Evolutionary conservation across 2,329 filamentous ascomycete genomes (phyloP), one percentile per base, ranked within the genome.

Genomic region (Coleophoma eucalyptorum): DNA sequence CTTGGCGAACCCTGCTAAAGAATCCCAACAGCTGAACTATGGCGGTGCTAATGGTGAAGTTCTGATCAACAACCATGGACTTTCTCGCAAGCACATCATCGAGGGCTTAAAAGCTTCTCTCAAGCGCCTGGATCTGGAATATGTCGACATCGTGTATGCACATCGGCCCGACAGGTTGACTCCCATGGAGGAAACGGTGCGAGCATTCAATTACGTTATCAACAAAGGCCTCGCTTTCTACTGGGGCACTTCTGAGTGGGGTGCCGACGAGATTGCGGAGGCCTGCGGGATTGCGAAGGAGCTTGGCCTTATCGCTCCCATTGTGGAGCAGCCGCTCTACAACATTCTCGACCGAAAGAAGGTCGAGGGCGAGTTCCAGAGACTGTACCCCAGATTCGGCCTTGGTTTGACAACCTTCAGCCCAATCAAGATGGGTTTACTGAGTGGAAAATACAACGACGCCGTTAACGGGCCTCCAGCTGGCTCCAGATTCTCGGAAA

Each of bases 371-470:
- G 81, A 86, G 58, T 85, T 75, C 61, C 70, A 72, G 42, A 74
- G 78, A 53, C 69, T 86, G 41, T 86, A 82, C 66, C 69, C 76
- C 43, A 73, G 82, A 53, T 70, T 75, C 52, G 78, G 80, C 11
- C 70, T 80, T 4, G 82, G 82, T 5, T 69, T 85, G 46, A 85
- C 82, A 7, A 75, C 79, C 49, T 86, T 77, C 67, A 82, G 77
- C 3, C 83, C 82, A 3, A 67, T 86, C 35, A 73, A 73, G 53
- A 68, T 70, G 53, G 82, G 82, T 31, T 70, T 86, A 50, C 69
- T 86, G 58, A 80, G 79, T 2, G 83, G 82, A 48, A 86, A 86
- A 68, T 86, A 86, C 68, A 81, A 79, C 63, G 69, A 82, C 59
- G 79, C 77, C 37, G 75, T 83, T 40, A 37, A 48, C 15, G 38